Percentiles rank a stretch among this genome's conserved stretches.
These are phyloP conservation scores for Ogataea methylovora DNA, from an alignment of 805 yeast species.

Conservation along the genomic window DNA sequence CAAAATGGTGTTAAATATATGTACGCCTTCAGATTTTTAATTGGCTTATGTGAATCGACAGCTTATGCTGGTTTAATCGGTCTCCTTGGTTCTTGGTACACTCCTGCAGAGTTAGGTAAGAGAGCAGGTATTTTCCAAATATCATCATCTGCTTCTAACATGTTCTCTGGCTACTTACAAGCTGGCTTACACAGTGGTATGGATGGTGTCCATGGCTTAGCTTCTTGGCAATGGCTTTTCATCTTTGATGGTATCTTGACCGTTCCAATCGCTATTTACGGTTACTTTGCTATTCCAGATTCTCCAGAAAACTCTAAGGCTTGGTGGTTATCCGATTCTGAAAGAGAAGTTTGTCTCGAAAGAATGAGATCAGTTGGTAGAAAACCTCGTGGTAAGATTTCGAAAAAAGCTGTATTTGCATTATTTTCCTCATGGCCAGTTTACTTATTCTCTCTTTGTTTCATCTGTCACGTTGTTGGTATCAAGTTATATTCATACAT, in stretches of 20 bases:
- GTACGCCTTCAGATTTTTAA: conserved; percentile 52
- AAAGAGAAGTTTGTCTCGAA: conserved; percentile 12
- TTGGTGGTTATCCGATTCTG: conserved; percentile 21
- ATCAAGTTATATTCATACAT: conserved; percentile 16
- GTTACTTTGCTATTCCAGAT: conserved; percentile 51
- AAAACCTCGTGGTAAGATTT: conserved; percentile 8
- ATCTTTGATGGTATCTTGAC: conserved; percentile 55
- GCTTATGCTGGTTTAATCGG: conserved; percentile 55
- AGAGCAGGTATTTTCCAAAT: conserved; percentile 53
- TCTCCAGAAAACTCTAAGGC: conserved; percentile 39
- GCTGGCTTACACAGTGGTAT: conserved; percentile 41
- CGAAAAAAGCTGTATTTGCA: conserved; percentile 5
- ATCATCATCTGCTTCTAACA: conserved; percentile 52
- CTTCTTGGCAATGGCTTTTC: conserved; percentile 65
- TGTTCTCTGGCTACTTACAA: conserved; percentile 55
- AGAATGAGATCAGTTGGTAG: conserved; percentile 7
- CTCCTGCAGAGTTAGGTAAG: conserved; percentile 46
- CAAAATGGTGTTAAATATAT: conserved; percentile 36
- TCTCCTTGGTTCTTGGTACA: conserved; percentile 49
- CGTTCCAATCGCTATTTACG: conserved; percentile 48
- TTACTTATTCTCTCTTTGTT: conserved; percentile 11
- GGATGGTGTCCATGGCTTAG: conserved; percentile 40
- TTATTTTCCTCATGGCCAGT: conserved; percentile 11
- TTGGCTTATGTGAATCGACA: conserved; percentile 62
- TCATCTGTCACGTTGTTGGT: conserved; percentile 15